Conservation (phyloP, 2,329 filamentous ascomycete species). For the Phyllachora maydis region DNA sequence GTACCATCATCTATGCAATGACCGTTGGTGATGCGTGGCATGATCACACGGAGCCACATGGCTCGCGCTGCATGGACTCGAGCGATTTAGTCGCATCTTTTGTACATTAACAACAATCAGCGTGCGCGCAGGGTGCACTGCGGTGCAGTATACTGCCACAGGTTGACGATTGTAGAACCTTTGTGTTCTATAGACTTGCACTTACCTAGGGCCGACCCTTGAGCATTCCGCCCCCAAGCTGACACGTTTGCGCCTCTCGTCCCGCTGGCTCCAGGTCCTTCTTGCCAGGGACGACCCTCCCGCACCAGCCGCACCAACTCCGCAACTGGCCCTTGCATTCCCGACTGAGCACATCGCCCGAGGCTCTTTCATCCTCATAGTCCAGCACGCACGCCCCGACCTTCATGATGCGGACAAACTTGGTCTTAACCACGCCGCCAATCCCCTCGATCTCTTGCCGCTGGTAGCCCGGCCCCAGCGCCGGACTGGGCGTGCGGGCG, state of each 20-base stretch:
- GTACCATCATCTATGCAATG: too few species aligned
- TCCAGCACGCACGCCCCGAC: constrained; percentile 75
- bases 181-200: constrained; percentile 1
- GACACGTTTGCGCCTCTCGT: too few species aligned
- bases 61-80: too few species aligned
- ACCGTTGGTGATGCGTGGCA: too few species aligned
- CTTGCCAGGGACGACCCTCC: constrained; percentile 45
- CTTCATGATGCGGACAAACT: constrained; percentile 61
- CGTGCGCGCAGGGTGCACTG: too few species aligned
- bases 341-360: constrained; percentile 42
- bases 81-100: too few species aligned
- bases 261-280: constrained; percentile 23
- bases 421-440: constrained; percentile 72
- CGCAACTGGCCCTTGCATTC: constrained; percentile 49
- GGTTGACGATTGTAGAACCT: too few species aligned
- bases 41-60: too few species aligned
- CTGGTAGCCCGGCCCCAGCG: constrained; percentile 51
- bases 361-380: constrained; percentile 56
- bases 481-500: constrained; percentile 18
- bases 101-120: too few species aligned
- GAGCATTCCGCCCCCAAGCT: constrained; percentile 3
- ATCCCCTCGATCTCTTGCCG: constrained; percentile 84
- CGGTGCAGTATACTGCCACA: too few species aligned
- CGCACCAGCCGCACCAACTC: constrained; percentile 90
- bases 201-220: constrained; percentile 2